Percentiles rank a stretch among this genome's conserved stretches.
Conservation (phyloP, 192 early-diverging fungal species). For the Podila verticillata region DNA sequence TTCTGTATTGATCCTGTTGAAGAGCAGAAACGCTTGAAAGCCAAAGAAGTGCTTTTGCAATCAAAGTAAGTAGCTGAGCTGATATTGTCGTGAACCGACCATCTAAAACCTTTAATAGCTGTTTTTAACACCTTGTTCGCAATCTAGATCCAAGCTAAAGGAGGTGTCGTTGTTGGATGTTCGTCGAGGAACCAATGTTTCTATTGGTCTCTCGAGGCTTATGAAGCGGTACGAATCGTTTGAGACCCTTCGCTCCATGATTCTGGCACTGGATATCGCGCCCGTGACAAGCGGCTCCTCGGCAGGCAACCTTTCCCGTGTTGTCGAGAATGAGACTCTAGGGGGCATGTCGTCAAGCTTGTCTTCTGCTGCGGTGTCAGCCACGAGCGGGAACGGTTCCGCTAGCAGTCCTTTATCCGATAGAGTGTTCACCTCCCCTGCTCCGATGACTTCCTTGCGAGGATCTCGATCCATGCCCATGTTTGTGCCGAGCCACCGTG, state of each 20-base stretch:
- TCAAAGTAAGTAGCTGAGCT: constrained; percentile 22
- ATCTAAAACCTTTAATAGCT: no score
- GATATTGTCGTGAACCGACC: neutral
- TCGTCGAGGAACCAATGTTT: constrained; percentile 39
- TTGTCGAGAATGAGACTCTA: neutral
- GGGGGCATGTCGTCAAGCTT: neutral
- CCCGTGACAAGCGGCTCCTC: neutral
- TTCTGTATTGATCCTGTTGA: constrained; percentile 48
- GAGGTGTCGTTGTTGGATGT: constrained; percentile 36
- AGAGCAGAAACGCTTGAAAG: constrained; percentile 36
- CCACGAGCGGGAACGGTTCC: neutral
- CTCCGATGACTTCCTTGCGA: neutral
- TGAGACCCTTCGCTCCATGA: constrained; percentile 25
- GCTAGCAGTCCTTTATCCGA: neutral
- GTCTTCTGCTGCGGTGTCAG: neutral
- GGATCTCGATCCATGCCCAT: neutral
- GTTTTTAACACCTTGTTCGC: neutral
- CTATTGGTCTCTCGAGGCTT: constrained; percentile 38
- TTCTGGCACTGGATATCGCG: constrained; percentile 22
- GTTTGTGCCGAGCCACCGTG: neutral
- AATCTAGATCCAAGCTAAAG: constrained; percentile 30
- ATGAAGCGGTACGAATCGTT: constrained; percentile 46
- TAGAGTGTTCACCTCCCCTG: neutral
- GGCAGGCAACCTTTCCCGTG: neutral
- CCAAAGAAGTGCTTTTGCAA: constrained; percentile 23